These are phyloP conservation scores for Pyrus hybrid DNA, from an alignment of 331 rosid genomes.

Conservation along the genomic window DNA sequence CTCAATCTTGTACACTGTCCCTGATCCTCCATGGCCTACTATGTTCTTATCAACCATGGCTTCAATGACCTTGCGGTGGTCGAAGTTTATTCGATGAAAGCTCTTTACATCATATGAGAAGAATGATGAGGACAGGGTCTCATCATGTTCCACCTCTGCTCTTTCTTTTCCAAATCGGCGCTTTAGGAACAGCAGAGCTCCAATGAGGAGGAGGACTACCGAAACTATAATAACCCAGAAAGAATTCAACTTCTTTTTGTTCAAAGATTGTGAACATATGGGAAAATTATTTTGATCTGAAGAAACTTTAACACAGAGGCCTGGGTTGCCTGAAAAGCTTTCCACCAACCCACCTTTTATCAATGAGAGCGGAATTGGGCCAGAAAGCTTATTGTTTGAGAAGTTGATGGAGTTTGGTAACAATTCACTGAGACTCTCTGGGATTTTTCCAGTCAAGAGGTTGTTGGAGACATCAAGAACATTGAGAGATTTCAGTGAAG, in stretches of 20 bases:
- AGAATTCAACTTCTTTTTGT: conserved; percentile 48
- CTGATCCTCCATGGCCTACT: conserved; percentile 90
- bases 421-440: conserved; percentile 62
- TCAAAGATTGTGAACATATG: conserved; percentile 30
- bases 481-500: conserved; percentile 57
- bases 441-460: conserved; percentile 68
- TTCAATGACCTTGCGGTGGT: conserved; percentile 58
- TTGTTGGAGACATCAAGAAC: conserved; percentile 92
- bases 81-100: conserved; percentile 67
- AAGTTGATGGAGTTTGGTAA: conserved; percentile 82
- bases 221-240: conserved; percentile 70
- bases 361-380: conserved; percentile 66
- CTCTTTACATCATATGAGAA: conserved; percentile 74
- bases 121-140: conserved; percentile 44
- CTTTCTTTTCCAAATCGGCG: conserved; percentile 49
- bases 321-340: conserved; percentile 80
- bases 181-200: conserved; percentile 51
- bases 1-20: conserved; percentile 76
- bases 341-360: conserved; percentile 82
- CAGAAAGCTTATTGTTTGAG: too few relatives aligned
- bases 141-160: conserved; percentile 55
- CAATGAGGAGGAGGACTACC: conserved; percentile 49
- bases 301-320: conserved; percentile 52
- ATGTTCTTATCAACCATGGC: conserved; percentile 85
- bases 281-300: conserved; percentile 52